Base-by-base conservation (phyloP, 2,329 filamentous ascomycete species). In the Aureobasidium mangrovei region DNA sequence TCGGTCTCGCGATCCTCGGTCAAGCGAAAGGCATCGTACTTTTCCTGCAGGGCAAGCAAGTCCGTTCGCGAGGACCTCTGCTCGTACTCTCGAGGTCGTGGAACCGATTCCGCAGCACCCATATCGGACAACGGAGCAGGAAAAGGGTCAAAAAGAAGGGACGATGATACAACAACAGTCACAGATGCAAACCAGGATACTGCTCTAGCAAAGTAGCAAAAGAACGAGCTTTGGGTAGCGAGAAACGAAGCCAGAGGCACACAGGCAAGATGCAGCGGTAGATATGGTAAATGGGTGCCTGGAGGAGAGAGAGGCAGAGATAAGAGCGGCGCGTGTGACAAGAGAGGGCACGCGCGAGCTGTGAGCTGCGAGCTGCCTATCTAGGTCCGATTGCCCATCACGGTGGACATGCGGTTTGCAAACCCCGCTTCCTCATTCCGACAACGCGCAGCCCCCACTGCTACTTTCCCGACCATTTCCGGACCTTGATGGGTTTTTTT, bases 11-110 rank as follows among this genome's bases (percentile, higher is more conserved):
- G 39, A 36, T 56, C 54, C 18, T 65, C 59, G 36, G 63, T 64
- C 38, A 68, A 62, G 26, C 59, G 60, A 18, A 67, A 56, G 36
- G 63, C 62, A 51, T 68, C 64, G 57, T 66, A 67, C 60, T 68
- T 68, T 60, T 69, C 66, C 42, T 52, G 47, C 54, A 52, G 32
- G 2, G 40, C 47, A 12, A 40, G 3, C 4, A 45, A 28, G 4
- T 52, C 42, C 12, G n/a, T 10, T 10, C 33, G 28, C 29, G 32
- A 18, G 6, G 40, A 38, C 32, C 12, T 33, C 32, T 51, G 46
- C 12, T 39, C 27, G 12, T 42, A 28, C 38, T 48, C 33, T 56
- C 35, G 18, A 18, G 18, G 18, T 42, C 36, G 41, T 5, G 47
- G 54, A 2, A 53, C 41, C 9, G 54, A 56, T n/a, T 46, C 54